Base-by-base conservation (phyloP, 345 rosid species). In the Eucalyptus brandiana region DNA sequence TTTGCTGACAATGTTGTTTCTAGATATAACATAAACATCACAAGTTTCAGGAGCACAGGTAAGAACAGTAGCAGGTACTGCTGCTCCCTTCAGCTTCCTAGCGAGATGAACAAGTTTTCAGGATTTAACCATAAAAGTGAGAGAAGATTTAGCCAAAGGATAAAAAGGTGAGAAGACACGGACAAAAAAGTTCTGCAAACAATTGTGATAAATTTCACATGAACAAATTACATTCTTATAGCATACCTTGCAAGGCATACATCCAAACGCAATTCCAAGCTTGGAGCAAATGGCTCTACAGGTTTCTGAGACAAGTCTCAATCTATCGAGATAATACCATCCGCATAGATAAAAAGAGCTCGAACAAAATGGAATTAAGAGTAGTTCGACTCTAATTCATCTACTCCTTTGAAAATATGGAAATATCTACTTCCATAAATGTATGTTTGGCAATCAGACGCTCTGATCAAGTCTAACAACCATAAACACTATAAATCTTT, bases 21-120 rank as follows among this genome's bases (percentile, higher is more conserved):
- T 93, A 89, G 91, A 94, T 87, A 96, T 93, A 88, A 97, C 93
- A 89, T 92, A 93, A 48, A 95, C 72, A 83, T 93, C 91, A 86
- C 96, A 96, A 49, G 92, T 65, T 40, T 89, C 91, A 60, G 97
- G 95, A 88, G 97, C 93, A 91, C 72, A 89, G 88, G 90, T 94
- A 51, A 93, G 88, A 80, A 96, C 94, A 49, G 90, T 92, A 86
- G 89, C 90, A 47, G 98, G 96, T 88, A 94, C 90, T 62, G 94
- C 94, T 67, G 92, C 93, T 89, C 94, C 96, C 90, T 88, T 95
- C 76, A 91, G 80, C 91, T 90, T 95, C 95, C 97, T 95, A 89
- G 44, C n/a, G 54, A 53, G 48, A 42, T 50, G 87, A 53, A 53
- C 83, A 40, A 12, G 6, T 40, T 40, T 21, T 76, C 40, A 76